Conservation (phyloP, 164 flowering plant species). For the Aristolochia californica region DNA sequence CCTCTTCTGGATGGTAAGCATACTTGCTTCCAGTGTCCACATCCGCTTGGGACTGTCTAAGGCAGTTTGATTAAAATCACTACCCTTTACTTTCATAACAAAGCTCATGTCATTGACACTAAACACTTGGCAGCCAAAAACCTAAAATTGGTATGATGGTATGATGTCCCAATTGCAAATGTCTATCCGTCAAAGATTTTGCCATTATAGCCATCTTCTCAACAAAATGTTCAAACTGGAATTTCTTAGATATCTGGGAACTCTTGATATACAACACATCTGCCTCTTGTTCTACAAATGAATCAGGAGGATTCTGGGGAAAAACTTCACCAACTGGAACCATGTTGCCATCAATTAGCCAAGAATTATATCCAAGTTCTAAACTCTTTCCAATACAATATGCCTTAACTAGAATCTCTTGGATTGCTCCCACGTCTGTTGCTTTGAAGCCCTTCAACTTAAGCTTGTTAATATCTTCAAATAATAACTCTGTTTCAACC, state of each 20-base stretch:
- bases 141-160: constrained; percentile 27
- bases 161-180: constrained; percentile 10
- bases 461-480: constrained; percentile 15
- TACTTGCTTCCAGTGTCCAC: constrained; percentile 39
- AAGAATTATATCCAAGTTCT: constrained; percentile 31
- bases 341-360: constrained; percentile 46
- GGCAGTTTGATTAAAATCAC: constrained; percentile 18
- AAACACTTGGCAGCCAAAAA: constrained; percentile 19
- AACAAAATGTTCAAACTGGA: constrained; percentile 39
- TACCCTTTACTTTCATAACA: constrained; percentile 18
- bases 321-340: constrained; percentile 19
- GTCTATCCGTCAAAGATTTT: constrained; percentile 12
- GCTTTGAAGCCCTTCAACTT: constrained; percentile 18
- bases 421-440: constrained; percentile 17
- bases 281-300: constrained; percentile 27
- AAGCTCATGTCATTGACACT: constrained; percentile 32
- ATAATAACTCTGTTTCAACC: constrained; percentile 36
- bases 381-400: constrained; percentile 38
- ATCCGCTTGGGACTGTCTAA: constrained; percentile 22
- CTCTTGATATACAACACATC: constrained; percentile 35
- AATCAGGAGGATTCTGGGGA: constrained; percentile 20
- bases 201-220: constrained; percentile 17
- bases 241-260: constrained; percentile 31
- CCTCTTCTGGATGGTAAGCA: constrained; percentile 20
- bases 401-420: constrained; percentile 42